Percentiles rank a stretch among this genome's conserved stretches.
phyloP scores from a whole-genome alignment of 1,284 basidiomycete species.

The Pseudozyma tsukubaensis region DNA sequence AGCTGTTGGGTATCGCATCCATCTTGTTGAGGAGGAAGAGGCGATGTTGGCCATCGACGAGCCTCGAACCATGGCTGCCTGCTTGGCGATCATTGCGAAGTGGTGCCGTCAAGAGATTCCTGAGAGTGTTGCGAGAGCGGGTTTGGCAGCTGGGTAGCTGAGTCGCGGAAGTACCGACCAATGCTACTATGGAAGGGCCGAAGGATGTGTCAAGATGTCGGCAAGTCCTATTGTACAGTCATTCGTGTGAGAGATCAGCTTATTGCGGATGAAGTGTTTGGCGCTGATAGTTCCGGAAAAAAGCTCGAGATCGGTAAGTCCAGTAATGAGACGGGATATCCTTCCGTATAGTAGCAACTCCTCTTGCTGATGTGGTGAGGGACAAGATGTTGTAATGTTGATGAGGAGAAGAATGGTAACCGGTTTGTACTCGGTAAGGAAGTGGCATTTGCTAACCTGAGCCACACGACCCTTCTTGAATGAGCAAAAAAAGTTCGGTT shows the following conservation, averaged over 20 bases:
- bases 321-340: no score
- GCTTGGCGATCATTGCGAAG: slow-evolving; percentile 35
- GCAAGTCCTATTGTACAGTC: neutral
- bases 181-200: slow-evolving; percentile 3
- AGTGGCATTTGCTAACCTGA: neutral
- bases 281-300: neutral
- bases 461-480: neutral
- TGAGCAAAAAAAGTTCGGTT: no score
- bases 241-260: no score
- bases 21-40: slow-evolving; percentile 16
- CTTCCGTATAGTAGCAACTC: no score
- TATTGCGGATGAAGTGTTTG: no score
- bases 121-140: neutral
- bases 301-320: neutral
- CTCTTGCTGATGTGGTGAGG: neutral
- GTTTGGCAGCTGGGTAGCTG: neutral
- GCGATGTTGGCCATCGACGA: slow-evolving; percentile 27
- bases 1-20: slow-evolving; percentile 12
- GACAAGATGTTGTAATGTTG: neutral
- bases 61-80: slow-evolving; percentile 25
- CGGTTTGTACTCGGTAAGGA: neutral
- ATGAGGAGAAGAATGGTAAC: neutral
- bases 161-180: no score
- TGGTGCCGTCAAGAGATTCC: neutral
- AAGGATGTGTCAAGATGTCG: slow-evolving; percentile 4